These are phyloP conservation scores for Keithomyces neogunnii DNA, from an alignment of 2,329 filamentous ascomycete genomes.

Conservation along the genomic window DNA sequence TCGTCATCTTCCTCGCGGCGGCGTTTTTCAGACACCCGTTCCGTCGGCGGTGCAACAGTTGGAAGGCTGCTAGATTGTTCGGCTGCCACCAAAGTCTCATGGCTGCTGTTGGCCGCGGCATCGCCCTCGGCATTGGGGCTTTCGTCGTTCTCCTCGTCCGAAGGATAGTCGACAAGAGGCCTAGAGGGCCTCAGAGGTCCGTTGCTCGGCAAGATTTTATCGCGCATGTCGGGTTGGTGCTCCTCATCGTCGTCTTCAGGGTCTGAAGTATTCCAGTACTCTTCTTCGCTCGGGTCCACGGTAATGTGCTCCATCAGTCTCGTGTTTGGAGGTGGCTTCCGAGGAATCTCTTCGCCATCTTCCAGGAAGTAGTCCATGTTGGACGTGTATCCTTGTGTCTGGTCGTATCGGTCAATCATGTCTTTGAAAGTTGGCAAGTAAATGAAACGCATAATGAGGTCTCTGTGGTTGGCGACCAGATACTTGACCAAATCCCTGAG, in stretches of 20 bases:
- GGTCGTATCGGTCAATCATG: constrained; percentile 69
- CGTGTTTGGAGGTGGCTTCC: constrained; percentile 32
- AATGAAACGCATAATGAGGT: constrained; percentile 64
- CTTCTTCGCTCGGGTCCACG: constrained; percentile 77
- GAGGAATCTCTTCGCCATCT: constrained; percentile 50
- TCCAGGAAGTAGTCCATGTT: constrained; percentile 67
- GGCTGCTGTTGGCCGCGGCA: constrained; percentile 21
- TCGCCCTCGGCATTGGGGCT: constrained; percentile 48
- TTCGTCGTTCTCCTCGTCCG: constrained; percentile 68
- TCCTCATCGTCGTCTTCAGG: constrained; percentile 66
- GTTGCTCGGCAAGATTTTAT: constrained; percentile 40
- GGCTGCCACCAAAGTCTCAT: constrained; percentile 24
- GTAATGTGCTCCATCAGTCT: constrained; percentile 64
- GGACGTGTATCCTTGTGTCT: constrained; percentile 59
- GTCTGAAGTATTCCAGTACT: constrained; percentile 88
- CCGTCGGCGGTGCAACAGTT: constrained; percentile 49
- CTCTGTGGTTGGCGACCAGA: constrained; percentile 75
- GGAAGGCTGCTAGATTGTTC: constrained; percentile 10
- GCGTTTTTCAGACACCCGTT: constrained; percentile 80
- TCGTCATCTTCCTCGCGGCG: constrained; percentile 84
- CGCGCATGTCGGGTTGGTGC: constrained; percentile 17
- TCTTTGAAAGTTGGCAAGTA: constrained; percentile 81
- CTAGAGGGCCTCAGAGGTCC: constrained; percentile 55
- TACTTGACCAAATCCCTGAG: constrained; percentile 76
- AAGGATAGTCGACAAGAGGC: constrained; percentile 83